These are phyloP conservation scores for Ogataea dorogensis DNA, from an alignment of 805 yeast genomes.

Conservation along the genomic window DNA sequence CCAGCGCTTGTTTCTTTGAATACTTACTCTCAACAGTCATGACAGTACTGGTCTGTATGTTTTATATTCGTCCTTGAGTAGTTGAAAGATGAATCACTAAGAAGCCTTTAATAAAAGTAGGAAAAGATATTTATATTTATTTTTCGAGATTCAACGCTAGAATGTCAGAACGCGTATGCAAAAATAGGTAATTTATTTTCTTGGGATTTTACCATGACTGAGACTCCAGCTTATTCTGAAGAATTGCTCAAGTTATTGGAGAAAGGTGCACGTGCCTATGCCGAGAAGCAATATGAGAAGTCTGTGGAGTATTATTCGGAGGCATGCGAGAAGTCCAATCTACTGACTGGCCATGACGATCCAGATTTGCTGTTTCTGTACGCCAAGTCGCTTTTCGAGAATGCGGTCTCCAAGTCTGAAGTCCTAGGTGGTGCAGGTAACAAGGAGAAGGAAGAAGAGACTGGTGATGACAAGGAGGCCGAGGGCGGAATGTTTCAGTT, in stretches of 20 bases:
- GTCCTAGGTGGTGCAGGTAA: slow-evolving; percentile 58
- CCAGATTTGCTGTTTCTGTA: slow-evolving; percentile 72
- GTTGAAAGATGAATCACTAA: slow-evolving; percentile 2
- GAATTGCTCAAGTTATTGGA: slow-evolving; percentile 50
- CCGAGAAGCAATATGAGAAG: slow-evolving; percentile 60
- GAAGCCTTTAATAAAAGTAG: slow-evolving; percentile 8
- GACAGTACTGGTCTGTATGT: slow-evolving; percentile 4
- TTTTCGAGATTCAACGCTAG: slow-evolving; percentile 12
- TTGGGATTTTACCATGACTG: slow-evolving; percentile 4
- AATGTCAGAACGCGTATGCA: slow-evolving; percentile 5
- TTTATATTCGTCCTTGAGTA: neutral
- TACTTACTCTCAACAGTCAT: slow-evolving; percentile 28
- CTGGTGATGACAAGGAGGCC: slow-evolving; percentile 32
- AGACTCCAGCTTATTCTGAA: slow-evolving; percentile 30
- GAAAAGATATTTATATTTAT: slow-evolving; percentile 11
- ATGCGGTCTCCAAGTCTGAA: slow-evolving; percentile 71
- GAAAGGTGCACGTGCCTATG: slow-evolving; percentile 63
- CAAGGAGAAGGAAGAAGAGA: slow-evolving; percentile 32
- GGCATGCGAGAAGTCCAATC: slow-evolving; percentile 61
- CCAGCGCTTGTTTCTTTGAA: neutral
- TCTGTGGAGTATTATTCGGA: slow-evolving; percentile 71
- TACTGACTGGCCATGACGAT: slow-evolving; percentile 57
- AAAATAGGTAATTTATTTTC: neutral
- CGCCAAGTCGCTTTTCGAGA: slow-evolving; percentile 76
- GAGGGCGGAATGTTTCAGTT: slow-evolving; percentile 25